phyloP scores from a whole-genome alignment of 1,139 yeast genomes.

The Saccharomyces hybrid region DNA sequence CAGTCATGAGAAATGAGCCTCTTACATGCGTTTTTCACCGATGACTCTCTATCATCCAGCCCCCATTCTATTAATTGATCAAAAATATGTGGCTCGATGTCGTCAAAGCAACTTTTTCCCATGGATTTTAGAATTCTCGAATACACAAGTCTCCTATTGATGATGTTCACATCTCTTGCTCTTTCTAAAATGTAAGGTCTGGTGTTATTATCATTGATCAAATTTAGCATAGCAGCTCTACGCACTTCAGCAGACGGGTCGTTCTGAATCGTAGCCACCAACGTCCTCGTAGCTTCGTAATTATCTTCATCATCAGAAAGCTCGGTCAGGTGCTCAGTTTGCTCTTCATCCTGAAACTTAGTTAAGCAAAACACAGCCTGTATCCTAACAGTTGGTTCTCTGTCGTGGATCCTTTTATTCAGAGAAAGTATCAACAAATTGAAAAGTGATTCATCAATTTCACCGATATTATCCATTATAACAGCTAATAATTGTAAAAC shows the following conservation, averaged over 20 bases:
- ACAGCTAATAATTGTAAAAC: constrained; percentile 72
- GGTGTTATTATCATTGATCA: constrained; percentile 47
- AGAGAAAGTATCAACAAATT: constrained; percentile 55
- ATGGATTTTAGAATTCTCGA: constrained; percentile 60
- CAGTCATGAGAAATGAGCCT: constrained; percentile 65
- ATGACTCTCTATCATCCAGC: constrained; percentile 70
- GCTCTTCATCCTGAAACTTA: constrained; percentile 56
- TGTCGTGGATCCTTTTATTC: constrained; percentile 61
- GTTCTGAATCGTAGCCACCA: constrained; percentile 53
- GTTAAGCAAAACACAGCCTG: constrained; percentile 80
- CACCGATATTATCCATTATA: constrained; percentile 64
- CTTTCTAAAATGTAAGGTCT: constrained; percentile 62
- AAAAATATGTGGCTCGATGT: constrained; percentile 49
- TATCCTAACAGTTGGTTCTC: constrained; percentile 67
- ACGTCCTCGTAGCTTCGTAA: constrained; percentile 43
- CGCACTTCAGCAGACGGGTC: constrained; percentile 88
- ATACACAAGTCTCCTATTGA: constrained; percentile 66
- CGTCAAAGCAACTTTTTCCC: constrained; percentile 48
- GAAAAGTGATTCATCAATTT: constrained; percentile 66
- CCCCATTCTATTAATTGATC: constrained; percentile 77
- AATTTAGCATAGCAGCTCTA: constrained; percentile 68
- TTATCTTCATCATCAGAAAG: constrained; percentile 34
- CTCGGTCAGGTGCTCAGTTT: constrained; percentile 14
- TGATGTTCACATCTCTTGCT: constrained; percentile 69
- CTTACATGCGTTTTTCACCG: constrained; percentile 64